phyloP scores from a whole-genome alignment of 2,329 filamentous ascomycete genomes.

The Trichoderma sp. region DNA sequence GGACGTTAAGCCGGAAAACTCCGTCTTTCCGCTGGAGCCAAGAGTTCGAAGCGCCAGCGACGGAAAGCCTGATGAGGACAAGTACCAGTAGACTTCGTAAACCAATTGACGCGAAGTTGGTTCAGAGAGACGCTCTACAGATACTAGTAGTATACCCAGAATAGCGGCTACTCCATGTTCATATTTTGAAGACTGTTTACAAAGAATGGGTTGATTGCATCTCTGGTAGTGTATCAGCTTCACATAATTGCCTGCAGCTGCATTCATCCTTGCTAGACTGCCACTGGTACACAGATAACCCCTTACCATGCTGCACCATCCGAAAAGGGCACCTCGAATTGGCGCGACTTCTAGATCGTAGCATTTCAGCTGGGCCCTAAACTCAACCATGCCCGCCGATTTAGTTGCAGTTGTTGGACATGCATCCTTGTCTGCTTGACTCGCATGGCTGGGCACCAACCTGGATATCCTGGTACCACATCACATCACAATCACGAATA shows the following conservation, averaged over 20 bases:
- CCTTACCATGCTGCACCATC: not conserved
- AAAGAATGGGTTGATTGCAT: not conserved
- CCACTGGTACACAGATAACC: not conserved
- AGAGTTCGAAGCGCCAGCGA: slow-evolving; percentile 7
- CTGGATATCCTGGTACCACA: not conserved
- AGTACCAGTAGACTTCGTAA: not conserved
- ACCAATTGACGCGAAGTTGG: not conserved
- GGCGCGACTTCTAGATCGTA: not conserved
- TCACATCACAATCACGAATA: slow-evolving; percentile 18
- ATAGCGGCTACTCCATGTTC: not conserved
- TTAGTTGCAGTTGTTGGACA: not conserved
- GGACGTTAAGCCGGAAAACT: slow-evolving; percentile 47
- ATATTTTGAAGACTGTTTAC: not conserved
- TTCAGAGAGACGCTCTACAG: no score
- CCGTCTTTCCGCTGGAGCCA: slow-evolving; percentile 56
- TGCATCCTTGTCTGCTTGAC: not conserved
- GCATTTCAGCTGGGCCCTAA: not conserved
- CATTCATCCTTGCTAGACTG: not conserved
- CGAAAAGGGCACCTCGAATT: not conserved
- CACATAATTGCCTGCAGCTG: not conserved
- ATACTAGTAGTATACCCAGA: not conserved
- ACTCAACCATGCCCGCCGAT: not conserved
- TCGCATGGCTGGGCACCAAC: not conserved
- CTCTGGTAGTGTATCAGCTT: not conserved
- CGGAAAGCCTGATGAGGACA: not conserved